phyloP scores from a whole-genome alignment of 495 filamentous ascomycete genomes.

The Penicillium samsonianum region DNA sequence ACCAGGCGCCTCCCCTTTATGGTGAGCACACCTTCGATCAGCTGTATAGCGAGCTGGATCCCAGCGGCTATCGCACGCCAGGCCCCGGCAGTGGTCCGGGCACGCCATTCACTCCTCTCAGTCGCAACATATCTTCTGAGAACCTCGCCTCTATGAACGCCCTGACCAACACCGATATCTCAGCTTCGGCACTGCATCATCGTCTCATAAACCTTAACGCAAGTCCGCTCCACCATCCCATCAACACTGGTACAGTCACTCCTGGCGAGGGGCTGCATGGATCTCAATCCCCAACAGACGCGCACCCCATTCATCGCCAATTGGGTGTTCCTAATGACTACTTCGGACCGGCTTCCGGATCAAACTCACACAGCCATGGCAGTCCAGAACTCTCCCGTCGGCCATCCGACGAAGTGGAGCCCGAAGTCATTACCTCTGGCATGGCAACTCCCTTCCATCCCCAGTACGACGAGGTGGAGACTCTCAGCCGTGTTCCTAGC shows the following conservation, averaged over 20 bases:
- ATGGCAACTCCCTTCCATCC: constrained; percentile 62
- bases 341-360: constrained; percentile 34
- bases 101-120: constrained; percentile 75
- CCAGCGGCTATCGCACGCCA: constrained; percentile 74
- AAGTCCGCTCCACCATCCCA: constrained; percentile 24
- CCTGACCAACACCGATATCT: constrained; percentile 51
- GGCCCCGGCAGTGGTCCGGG: constrained; percentile 65
- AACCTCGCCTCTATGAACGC: constrained; percentile 69
- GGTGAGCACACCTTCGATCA: constrained; percentile 85
- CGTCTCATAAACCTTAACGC: constrained; percentile 60
- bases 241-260: constrained; percentile 4
- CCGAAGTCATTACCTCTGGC: constrained; percentile 49
- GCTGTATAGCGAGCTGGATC: constrained; percentile 82
- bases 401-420: constrained; percentile 59
- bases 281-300: constrained; percentile 27
- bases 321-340: constrained; percentile 36
- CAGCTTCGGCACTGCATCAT: constrained; percentile 59
- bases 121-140: constrained; percentile 74
- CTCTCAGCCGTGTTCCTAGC: constrained; percentile 73
- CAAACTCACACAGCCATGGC: constrained; percentile 39
- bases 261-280: constrained; percentile 25
- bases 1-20: constrained; percentile 81
- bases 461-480: constrained; percentile 62
- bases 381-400: constrained; percentile 53
- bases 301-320: constrained; percentile 27